Conservation (phyloP, 2,329 filamentous ascomycete genomes). For the Sphaceloma murrayae region DNA sequence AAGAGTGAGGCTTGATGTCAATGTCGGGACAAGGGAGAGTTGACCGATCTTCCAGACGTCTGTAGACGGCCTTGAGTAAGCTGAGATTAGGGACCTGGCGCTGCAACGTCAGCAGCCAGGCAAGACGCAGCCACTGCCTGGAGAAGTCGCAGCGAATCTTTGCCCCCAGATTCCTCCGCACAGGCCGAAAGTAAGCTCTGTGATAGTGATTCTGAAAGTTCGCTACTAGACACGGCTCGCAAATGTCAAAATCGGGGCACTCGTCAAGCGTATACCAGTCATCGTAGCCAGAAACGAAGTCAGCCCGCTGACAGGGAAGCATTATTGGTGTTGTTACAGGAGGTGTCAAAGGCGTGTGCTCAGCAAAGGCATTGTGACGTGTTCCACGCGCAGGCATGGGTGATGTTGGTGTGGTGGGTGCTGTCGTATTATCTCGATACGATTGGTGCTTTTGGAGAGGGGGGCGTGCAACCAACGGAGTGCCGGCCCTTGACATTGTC, state of each 20-base stretch:
- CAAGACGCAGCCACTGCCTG: conserved; percentile 71
- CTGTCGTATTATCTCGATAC: conserved; percentile 6
- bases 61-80: conserved; percentile 59
- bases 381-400: not conserved
- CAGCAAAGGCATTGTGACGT: not conserved
- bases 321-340: conserved; percentile 18
- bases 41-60: conserved; percentile 43
- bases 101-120: conserved; percentile 71
- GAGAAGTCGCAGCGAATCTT: conserved; percentile 70
- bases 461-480: conserved; percentile 7
- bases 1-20: conserved; percentile 49
- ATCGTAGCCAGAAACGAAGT: conserved; percentile 52
- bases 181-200: conserved; percentile 54
- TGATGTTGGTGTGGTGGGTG: conserved; percentile 5
- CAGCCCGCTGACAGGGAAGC: conserved; percentile 59
- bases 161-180: conserved; percentile 32
- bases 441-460: conserved; percentile 1
- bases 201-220: conserved; percentile 62
- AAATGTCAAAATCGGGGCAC: conserved; percentile 66
- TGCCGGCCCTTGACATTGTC: conserved; percentile 13
- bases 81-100: conserved; percentile 56
- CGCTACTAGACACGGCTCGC: conserved; percentile 65
- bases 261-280: conserved; percentile 75
- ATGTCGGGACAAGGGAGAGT: conserved; percentile 50
- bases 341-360: not conserved